These are phyloP conservation scores for Chaetoceros tenuissimus DNA, from an alignment of 108 stramenopile species.

Conservation along the genomic window DNA sequence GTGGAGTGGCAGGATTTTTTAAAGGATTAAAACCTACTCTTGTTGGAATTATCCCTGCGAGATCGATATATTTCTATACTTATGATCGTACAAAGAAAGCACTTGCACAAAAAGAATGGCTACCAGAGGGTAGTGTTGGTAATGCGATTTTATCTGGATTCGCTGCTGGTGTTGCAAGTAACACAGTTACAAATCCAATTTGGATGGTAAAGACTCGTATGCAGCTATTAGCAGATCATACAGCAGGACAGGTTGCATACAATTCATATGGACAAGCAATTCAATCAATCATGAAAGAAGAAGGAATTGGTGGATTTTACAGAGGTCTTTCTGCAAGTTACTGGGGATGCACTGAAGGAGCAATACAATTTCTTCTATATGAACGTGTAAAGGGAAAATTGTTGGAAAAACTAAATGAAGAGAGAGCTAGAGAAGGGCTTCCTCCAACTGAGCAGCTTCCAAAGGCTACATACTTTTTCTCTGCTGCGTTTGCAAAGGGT, in stretches of 20 bases:
- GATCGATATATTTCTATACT: slow-evolving; percentile 86
- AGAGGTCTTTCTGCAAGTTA: slow-evolving; percentile 89
- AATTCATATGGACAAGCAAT: slow-evolving; percentile 71
- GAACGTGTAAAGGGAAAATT: slow-evolving; percentile 77
- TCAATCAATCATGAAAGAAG: slow-evolving; percentile 60
- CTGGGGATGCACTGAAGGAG: slow-evolving; percentile 90
- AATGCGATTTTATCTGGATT: slow-evolving; percentile 60
- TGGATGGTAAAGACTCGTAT: slow-evolving; percentile 93
- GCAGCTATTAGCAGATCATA: slow-evolving; percentile 69
- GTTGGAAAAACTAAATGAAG: slow-evolving; percentile 38
- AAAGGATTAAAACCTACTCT: slow-evolving; percentile 77
- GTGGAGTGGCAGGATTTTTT: slow-evolving; percentile 64
- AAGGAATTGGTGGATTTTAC: slow-evolving; percentile 80
- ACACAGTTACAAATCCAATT: slow-evolving; percentile 89
- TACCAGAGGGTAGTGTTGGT: slow-evolving; percentile 46
- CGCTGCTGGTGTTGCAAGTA: slow-evolving; percentile 51
- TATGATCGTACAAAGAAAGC: slow-evolving; percentile 57
- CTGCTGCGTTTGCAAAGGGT: slow-evolving; percentile 78
- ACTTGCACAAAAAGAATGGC: slow-evolving; percentile 32
- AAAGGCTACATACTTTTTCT: slow-evolving; percentile 53
- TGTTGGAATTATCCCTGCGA: slow-evolving; percentile 85
- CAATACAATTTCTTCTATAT: slow-evolving; percentile 85
- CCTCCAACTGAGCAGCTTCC: slow-evolving; percentile 56
- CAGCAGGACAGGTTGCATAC: slow-evolving; percentile 74
- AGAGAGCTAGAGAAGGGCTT: slow-evolving; percentile 39